These are phyloP conservation scores for Pilaira anomala DNA, from an alignment of 192 early-diverging fungal genomes.

Conservation along the genomic window DNA sequence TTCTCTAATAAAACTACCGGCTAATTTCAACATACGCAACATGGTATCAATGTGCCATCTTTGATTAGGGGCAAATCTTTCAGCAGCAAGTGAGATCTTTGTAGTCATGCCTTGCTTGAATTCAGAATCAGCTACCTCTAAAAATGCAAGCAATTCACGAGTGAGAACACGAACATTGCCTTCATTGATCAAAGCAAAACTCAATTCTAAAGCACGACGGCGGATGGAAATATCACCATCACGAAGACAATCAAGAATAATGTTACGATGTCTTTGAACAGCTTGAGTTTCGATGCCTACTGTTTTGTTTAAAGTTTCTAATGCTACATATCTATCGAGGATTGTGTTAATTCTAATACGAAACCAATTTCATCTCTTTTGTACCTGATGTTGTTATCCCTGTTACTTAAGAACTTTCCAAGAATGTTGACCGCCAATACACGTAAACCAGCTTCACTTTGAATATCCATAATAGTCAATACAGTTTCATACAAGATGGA, in stretches of 20 bases:
- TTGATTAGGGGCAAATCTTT: slow-evolving; percentile 86
- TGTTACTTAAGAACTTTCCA: slow-evolving; percentile 90
- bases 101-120: slow-evolving; percentile 88
- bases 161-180: slow-evolving; percentile 92
- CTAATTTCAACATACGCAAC: slow-evolving; percentile 78
- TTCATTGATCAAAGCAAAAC: slow-evolving; percentile 93
- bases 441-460: slow-evolving; percentile 84
- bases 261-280: slow-evolving; percentile 95
- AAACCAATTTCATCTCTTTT: neutral
- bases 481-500: slow-evolving; percentile 98
- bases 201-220: slow-evolving; percentile 90
- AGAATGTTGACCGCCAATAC: slow-evolving; percentile 97
- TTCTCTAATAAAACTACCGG: slow-evolving; percentile 66
- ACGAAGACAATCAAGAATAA: slow-evolving; percentile 91
- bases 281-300: slow-evolving; percentile 87
- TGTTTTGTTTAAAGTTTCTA: slow-evolving; percentile 93
- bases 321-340: slow-evolving; percentile 83
- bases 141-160: slow-evolving; percentile 87
- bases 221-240: slow-evolving; percentile 97
- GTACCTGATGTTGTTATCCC: slow-evolving; percentile 96
- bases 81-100: slow-evolving; percentile 90
- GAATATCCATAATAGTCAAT: slow-evolving; percentile 93
- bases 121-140: slow-evolving; percentile 89
- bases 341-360: neutral
- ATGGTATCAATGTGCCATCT: slow-evolving; percentile 98